Base-by-base conservation (phyloP, 805 yeast species). In the Scheffersomyces coipomensis region DNA sequence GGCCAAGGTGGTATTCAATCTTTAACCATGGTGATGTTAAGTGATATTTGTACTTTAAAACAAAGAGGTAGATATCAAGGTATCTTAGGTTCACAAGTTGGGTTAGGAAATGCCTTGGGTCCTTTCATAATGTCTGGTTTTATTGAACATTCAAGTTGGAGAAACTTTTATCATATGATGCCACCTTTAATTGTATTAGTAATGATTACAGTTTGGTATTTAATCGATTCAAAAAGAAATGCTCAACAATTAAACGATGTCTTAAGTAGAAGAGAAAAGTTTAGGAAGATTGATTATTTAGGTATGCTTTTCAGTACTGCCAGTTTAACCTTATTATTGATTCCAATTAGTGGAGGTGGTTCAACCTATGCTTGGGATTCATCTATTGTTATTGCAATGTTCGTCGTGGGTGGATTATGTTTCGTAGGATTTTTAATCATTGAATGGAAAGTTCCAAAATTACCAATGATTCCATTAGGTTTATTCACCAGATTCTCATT, bases 61-160 rank as follows among this genome's bases (percentile, higher is more conserved):
- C 73, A 78, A 40, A 60, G 84, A 45, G 83, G 83, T 0, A 73
- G 73, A 46, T 79, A 67, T 52, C 83, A 78, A 55, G 83, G 83
- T 3, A 72, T 75, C 8, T 52, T 77, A 23, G 82, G 82, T 3
- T 51, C 74, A 0, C 63, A 68, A 38, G 71, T 75, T 17, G 82
- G 81, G 0, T 23, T 73, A 3, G 82, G 82, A 3, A 74, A 73
- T 46, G 71, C 75, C 2, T 50, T 73, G 12, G 85, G 84, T 1
- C 85, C 85, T 0, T 69, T 80, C 33, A 45, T 78, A 6, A 76
- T 80, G 58, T 75, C 80, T 26, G 77, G 69, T 0, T 70, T 77
- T 47, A 66, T 76, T 8, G 58, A 64, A 39, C 51, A 52, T 34
- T 51, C 53, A n/a, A 59, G 68, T 5, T 80, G 85, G 85, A 64